These are phyloP conservation scores for Mikania micrantha DNA, from an alignment of 129 eudicot genomes.

Conservation along the genomic window DNA sequence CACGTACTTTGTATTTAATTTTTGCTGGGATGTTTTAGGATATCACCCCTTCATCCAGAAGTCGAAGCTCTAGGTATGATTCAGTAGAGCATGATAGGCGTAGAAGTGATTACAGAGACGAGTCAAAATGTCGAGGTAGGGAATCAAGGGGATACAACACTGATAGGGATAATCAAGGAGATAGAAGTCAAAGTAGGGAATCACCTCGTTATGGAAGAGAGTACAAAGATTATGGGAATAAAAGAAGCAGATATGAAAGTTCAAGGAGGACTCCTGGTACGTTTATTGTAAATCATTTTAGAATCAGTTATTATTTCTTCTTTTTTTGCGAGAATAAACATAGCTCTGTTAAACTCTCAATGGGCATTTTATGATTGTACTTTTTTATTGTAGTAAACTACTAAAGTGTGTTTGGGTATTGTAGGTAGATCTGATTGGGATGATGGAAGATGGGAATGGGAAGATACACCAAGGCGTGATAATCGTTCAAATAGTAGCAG, in stretches of 20 bases:
- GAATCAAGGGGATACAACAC: slow-evolving; percentile 33
- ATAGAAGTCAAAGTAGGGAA: slow-evolving; percentile 10
- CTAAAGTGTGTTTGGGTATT: slow-evolving; percentile 2
- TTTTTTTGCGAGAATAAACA: neutral
- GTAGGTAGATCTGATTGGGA: slow-evolving; percentile 74
- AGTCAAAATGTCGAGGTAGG: slow-evolving; percentile 40
- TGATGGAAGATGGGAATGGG: slow-evolving; percentile 79
- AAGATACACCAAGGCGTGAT: slow-evolving; percentile 60
- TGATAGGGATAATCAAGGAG: slow-evolving; percentile 37
- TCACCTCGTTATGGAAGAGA: slow-evolving; percentile 44
- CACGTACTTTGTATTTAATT: neutral
- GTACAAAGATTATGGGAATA: slow-evolving; percentile 47
- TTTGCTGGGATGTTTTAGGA: slow-evolving; percentile 27
- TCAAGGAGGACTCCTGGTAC: slow-evolving; percentile 77
- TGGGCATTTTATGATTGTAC: neutral
- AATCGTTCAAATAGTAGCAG: slow-evolving; percentile 32
- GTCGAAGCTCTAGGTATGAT: slow-evolving; percentile 41
- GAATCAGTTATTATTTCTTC: neutral
- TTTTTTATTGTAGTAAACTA: neutral
- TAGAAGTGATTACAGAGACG: slow-evolving; percentile 43
- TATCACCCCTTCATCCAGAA: slow-evolving; percentile 38
- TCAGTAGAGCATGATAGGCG: slow-evolving; percentile 28
- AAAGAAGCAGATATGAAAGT: slow-evolving; percentile 66
- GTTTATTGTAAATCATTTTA: neutral
- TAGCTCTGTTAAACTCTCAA: neutral